A percentile compares a stretch with the other conserved stretches of the same genome.
Conservation (phyloP, 345 rosid genomes). For the Arabis hirsuta region DNA sequence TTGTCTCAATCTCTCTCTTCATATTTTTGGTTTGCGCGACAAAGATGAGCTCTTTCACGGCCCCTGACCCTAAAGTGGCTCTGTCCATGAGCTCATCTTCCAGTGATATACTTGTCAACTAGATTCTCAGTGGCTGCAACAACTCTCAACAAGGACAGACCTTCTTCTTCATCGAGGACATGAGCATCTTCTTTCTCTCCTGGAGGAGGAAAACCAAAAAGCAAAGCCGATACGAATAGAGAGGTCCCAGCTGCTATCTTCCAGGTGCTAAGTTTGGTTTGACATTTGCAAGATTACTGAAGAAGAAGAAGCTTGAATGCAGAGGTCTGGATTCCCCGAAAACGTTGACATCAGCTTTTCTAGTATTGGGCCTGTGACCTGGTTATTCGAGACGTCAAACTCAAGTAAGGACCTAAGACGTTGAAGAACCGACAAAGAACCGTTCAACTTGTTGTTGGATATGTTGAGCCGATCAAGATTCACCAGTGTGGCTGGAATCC, state of each 20-base stretch:
- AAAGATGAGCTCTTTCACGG: too few relatives aligned
- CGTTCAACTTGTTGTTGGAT: slow-evolving; percentile 68
- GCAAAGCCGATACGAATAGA: slow-evolving; percentile 25
- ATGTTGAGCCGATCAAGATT: slow-evolving; percentile 52
- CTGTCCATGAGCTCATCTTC: too few relatives aligned
- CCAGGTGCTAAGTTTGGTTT: slow-evolving; percentile 45
- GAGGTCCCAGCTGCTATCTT: slow-evolving; percentile 48
- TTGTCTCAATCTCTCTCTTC: too few relatives aligned
- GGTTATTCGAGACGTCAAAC: slow-evolving; percentile 65
- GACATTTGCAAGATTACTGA: slow-evolving; percentile 48
- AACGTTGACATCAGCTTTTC: slow-evolving; percentile 52
- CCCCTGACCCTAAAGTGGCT: too few relatives aligned
- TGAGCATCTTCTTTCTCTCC: too few relatives aligned
- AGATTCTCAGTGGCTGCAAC: too few relatives aligned
- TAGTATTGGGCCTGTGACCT: slow-evolving; percentile 67
- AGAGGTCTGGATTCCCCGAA: slow-evolving; percentile 62
- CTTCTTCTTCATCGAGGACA: too few relatives aligned
- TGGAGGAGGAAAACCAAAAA: not conserved
- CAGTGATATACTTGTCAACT: too few relatives aligned
- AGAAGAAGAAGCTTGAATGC: slow-evolving; percentile 54
- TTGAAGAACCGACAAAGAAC: slow-evolving; percentile 54
- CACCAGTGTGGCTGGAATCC: slow-evolving; percentile 58
- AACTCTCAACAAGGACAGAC: too few relatives aligned
- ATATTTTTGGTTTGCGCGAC: too few relatives aligned
- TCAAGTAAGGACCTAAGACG: slow-evolving; percentile 44